phyloP scores from a whole-genome alignment of 1,284 basidiomycete species.

The Pholiota adiposa region DNA sequence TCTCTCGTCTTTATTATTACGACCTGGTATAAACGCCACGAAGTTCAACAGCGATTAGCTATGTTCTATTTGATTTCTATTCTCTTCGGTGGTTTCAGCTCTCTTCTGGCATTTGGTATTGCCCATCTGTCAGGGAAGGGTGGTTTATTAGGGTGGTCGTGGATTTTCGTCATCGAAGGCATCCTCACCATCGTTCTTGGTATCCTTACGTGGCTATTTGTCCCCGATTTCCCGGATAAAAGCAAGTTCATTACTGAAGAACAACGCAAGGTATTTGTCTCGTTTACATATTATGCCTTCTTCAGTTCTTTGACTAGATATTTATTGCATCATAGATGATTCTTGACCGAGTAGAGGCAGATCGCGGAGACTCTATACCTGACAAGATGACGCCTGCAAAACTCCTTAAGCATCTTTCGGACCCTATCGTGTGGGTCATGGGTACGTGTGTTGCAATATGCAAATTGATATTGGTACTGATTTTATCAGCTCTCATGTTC shows the following conservation, averaged over 20 bases:
- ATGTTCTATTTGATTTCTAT: slow-evolving; percentile 44
- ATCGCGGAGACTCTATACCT: slow-evolving; percentile 24
- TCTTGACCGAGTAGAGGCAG: slow-evolving; percentile 25
- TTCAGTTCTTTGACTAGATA: background rate
- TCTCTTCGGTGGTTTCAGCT: slow-evolving; percentile 40
- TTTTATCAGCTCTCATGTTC: slow-evolving; percentile 20
- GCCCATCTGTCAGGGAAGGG: slow-evolving; percentile 36
- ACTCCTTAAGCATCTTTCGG: slow-evolving; percentile 18
- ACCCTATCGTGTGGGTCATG: slow-evolving; percentile 23
- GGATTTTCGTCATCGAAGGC: slow-evolving; percentile 26
- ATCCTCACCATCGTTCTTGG: slow-evolving; percentile 22
- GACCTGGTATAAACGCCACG: slow-evolving; percentile 50
- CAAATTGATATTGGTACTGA: background rate
- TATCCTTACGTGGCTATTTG: slow-evolving; percentile 21
- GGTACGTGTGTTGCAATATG: background rate
- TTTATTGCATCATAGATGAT: slow-evolving; percentile 19
- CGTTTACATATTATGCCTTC: background rate
- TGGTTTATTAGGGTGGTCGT: slow-evolving; percentile 31
- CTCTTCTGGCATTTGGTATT: slow-evolving; percentile 37
- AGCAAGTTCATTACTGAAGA: slow-evolving; percentile 21
- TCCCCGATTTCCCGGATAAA: slow-evolving; percentile 25
- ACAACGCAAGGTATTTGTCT: slow-evolving; percentile 19
- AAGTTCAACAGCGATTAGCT: slow-evolving; percentile 47
- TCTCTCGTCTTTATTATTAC: slow-evolving; percentile 46
- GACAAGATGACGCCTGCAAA: slow-evolving; percentile 23